Conservation (phyloP, 1,284 basidiomycete genomes). For the Takashimella koratensis region DNA sequence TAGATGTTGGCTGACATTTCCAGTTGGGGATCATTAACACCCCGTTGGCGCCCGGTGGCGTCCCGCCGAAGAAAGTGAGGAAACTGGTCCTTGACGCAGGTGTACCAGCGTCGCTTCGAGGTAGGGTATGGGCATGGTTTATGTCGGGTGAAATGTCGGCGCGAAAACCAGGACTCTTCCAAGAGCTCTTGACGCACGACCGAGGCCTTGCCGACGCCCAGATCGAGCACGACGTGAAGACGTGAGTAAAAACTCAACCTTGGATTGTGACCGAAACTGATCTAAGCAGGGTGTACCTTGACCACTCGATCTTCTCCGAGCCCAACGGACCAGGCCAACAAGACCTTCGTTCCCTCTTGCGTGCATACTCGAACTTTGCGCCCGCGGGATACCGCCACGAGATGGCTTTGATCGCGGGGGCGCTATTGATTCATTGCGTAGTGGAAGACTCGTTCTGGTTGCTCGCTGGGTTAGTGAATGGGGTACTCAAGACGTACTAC, state of each 20-base stretch:
- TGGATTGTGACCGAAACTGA: not conserved
- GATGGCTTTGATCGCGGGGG: slow-evolving; percentile 70
- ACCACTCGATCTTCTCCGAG: slow-evolving; percentile 41
- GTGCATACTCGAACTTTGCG: slow-evolving; percentile 41
- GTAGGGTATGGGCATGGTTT: slow-evolving; percentile 74
- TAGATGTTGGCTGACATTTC: not conserved
- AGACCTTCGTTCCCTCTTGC: slow-evolving; percentile 42
- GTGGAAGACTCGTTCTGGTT: slow-evolving; percentile 91
- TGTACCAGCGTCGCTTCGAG: slow-evolving; percentile 78
- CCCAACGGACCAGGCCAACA: slow-evolving; percentile 32
- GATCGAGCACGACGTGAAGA: slow-evolving; percentile 61
- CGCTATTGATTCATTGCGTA: slow-evolving; percentile 72
- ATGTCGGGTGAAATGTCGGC: slow-evolving; percentile 69
- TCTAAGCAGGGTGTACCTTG: slow-evolving; percentile 31
- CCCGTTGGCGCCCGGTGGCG: slow-evolving; percentile 61
- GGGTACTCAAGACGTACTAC: slow-evolving; percentile 72
- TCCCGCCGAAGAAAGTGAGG: slow-evolving; percentile 78
- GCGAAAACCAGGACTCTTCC: slow-evolving; percentile 65
- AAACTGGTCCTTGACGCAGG: slow-evolving; percentile 70
- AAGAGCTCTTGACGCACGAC: slow-evolving; percentile 60
- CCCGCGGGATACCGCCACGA: slow-evolving; percentile 66
- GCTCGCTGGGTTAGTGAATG: slow-evolving; percentile 64
- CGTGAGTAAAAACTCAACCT: slow-evolving; percentile 18
- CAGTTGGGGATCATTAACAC: slow-evolving; percentile 63
- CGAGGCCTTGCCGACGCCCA: slow-evolving; percentile 55